Evolutionary conservation across 2,329 filamentous ascomycete species (phyloP).

Genomic region (Fusarium sp.): DNA sequence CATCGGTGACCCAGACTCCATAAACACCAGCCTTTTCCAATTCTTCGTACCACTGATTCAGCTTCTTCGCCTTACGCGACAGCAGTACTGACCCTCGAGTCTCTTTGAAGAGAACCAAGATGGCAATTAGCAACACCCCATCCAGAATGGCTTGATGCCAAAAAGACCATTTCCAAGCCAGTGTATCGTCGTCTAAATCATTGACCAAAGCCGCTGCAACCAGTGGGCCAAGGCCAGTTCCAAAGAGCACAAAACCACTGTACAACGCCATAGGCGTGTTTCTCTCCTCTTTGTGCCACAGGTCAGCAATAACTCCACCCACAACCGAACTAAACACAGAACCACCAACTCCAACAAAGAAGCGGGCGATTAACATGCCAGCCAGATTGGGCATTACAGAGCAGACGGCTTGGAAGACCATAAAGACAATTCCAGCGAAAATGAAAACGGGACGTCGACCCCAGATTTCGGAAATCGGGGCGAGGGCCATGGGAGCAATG

Average conservation of each 20-base stretch:
- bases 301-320: conserved; percentile 90
- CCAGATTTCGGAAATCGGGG: conserved; percentile 90
- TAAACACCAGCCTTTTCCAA: conserved; percentile 76
- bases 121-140: conserved; percentile 70
- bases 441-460: conserved; percentile 89
- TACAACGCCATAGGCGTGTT: conserved; percentile 95
- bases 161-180: conserved; percentile 89
- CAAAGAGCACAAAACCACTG: conserved; percentile 82
- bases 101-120: conserved; percentile 83
- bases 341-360: conserved; percentile 83
- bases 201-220: conserved; percentile 79
- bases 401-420: conserved; percentile 79
- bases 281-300: conserved; percentile 83
- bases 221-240: conserved; percentile 85
- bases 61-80: conserved; percentile 77
- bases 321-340: conserved; percentile 90
- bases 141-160: conserved; percentile 85
- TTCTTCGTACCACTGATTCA: conserved; percentile 86
- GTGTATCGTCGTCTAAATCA: conserved; percentile 61
- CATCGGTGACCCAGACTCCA: conserved; percentile 60
- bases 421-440: conserved; percentile 79
- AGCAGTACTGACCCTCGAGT: conserved; percentile 86
- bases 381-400: conserved; percentile 78
- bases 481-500: conserved; percentile 87
- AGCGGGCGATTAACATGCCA: conserved; percentile 82